A percentile compares a stretch with the other conserved stretches of the same genome.
Conservation (phyloP, 306 rosid genomes). For the Vicia faba region DNA sequence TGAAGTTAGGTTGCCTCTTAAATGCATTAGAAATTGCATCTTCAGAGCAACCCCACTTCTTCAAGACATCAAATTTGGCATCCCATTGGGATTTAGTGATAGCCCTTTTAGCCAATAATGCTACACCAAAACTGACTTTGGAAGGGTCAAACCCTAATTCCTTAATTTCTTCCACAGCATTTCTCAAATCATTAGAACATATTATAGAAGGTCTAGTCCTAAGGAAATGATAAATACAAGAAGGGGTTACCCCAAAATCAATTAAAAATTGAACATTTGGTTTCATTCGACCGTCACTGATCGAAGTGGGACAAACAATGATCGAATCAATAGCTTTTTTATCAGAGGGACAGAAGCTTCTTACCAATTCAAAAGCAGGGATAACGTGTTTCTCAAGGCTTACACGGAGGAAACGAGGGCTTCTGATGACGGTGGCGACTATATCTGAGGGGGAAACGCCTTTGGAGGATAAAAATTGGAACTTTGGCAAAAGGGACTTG, state of each 20-base stretch:
- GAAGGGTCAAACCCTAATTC: constrained; percentile 52
- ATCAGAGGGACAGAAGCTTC: constrained; percentile 20
- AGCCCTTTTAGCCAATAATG: constrained; percentile 30
- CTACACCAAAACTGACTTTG: constrained; percentile 25
- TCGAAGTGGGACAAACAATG: background rate
- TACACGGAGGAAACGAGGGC: background rate
- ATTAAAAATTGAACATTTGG: constrained; percentile 14
- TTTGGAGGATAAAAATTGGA: constrained; percentile 36
- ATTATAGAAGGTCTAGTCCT: background rate
- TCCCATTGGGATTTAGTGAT: constrained; percentile 37
- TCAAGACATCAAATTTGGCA: constrained; percentile 45
- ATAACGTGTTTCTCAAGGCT: constrained; percentile 1
- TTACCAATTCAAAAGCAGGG: constrained; percentile 13
- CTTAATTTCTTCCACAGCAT: constrained; percentile 40
- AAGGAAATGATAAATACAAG: background rate
- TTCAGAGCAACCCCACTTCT: constrained; percentile 64
- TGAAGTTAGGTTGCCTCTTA: constrained; percentile 37
- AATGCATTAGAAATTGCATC: constrained; percentile 41
- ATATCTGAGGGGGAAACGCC: constrained; percentile 1
- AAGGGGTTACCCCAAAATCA: background rate
- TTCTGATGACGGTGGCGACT: background rate
- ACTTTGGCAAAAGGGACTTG: constrained; percentile 22
- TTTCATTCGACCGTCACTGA: background rate
- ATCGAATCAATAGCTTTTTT: background rate
- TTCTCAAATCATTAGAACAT: background rate